These are phyloP conservation scores for Zasmidium angulare DNA, from an alignment of 2,329 filamentous ascomycete genomes.

Conservation along the genomic window DNA sequence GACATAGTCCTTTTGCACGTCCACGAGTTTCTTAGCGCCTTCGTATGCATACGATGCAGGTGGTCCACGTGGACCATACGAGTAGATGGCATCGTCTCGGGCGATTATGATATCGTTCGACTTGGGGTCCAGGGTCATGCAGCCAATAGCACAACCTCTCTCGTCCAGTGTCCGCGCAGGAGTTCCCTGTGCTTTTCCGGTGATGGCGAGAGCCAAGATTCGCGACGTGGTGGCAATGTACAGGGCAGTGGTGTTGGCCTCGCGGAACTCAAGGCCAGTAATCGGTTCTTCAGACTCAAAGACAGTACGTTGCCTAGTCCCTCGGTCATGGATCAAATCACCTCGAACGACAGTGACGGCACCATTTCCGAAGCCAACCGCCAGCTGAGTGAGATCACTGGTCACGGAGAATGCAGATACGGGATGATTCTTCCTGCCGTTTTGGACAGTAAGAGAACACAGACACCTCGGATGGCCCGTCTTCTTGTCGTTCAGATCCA, in stretches of 20 bases:
- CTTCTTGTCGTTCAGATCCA: conserved; percentile 93
- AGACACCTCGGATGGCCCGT: conserved; percentile 84
- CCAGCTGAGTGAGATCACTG: conserved; percentile 86
- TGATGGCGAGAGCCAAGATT: conserved; percentile 82
- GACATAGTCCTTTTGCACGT: conserved; percentile 80
- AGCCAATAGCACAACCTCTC: conserved; percentile 85
- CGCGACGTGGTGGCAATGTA: conserved; percentile 90
- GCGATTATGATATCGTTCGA: conserved; percentile 88
- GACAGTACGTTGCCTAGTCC: conserved; percentile 88
- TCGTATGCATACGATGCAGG: conserved; percentile 90
- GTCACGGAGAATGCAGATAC: conserved; percentile 87
- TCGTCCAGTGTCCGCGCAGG: conserved; percentile 88
- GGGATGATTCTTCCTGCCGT: conserved; percentile 90
- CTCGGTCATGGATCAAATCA: conserved; percentile 91
- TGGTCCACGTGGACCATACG: conserved; percentile 80
- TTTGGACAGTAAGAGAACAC: conserved; percentile 81
- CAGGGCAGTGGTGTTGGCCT: conserved; percentile 67
- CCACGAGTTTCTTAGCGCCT: conserved; percentile 79
- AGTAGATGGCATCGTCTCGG: conserved; percentile 92
- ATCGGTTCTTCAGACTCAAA: conserved; percentile 97
- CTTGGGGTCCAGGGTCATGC: conserved; percentile 82
- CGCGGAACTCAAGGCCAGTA: conserved; percentile 79
- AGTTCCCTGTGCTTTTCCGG: conserved; percentile 84
- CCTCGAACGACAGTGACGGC: conserved; percentile 90
- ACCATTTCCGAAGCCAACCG: conserved; percentile 93